phyloP scores from a whole-genome alignment of 2,329 filamentous ascomycete species.

The Neobulgaria alba region DNA sequence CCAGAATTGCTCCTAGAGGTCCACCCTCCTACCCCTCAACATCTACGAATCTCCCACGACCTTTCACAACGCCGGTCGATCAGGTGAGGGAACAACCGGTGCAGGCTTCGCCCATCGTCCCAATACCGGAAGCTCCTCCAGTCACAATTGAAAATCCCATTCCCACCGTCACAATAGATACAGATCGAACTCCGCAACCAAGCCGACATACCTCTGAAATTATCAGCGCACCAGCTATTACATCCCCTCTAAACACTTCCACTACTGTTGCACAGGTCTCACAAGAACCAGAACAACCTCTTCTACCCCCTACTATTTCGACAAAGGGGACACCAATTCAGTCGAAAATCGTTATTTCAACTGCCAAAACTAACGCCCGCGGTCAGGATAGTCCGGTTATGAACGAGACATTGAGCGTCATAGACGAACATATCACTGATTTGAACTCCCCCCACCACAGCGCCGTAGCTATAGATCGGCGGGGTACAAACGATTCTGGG shows the following conservation, averaged over 20 bases:
- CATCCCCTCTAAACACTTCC: slow-evolving; percentile 32
- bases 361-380: slow-evolving; percentile 34
- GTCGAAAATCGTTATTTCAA: slow-evolving; percentile 33
- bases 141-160: slow-evolving; percentile 7
- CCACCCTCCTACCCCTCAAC: slow-evolving; percentile 24
- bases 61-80: slow-evolving; percentile 7
- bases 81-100: slow-evolving; percentile 5
- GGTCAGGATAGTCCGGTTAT: slow-evolving; percentile 67
- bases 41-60: slow-evolving; percentile 12
- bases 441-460: slow-evolving; percentile 46
- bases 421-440: slow-evolving; percentile 93
- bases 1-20: slow-evolving; percentile 27
- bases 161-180: slow-evolving; percentile 9
- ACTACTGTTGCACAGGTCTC: slow-evolving; percentile 1
- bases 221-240: slow-evolving; percentile 26
- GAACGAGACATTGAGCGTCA: slow-evolving; percentile 90
- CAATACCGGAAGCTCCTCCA: slow-evolving; percentile 7
- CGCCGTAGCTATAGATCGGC: slow-evolving; percentile 38
- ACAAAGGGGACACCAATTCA: slow-evolving; percentile 31
- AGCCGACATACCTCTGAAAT: slow-evolving; percentile 22
- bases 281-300: slow-evolving; percentile 8
- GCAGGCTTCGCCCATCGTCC: slow-evolving; percentile 5
- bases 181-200: slow-evolving; percentile 22
- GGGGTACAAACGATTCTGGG: slow-evolving; percentile 62
- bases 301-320: slow-evolving; percentile 7